Evolutionary conservation across 2,329 filamentous ascomycete genomes (phyloP), one percentile per base, ranked within the genome.

Genomic region (Aspergillus caelatus): DNA sequence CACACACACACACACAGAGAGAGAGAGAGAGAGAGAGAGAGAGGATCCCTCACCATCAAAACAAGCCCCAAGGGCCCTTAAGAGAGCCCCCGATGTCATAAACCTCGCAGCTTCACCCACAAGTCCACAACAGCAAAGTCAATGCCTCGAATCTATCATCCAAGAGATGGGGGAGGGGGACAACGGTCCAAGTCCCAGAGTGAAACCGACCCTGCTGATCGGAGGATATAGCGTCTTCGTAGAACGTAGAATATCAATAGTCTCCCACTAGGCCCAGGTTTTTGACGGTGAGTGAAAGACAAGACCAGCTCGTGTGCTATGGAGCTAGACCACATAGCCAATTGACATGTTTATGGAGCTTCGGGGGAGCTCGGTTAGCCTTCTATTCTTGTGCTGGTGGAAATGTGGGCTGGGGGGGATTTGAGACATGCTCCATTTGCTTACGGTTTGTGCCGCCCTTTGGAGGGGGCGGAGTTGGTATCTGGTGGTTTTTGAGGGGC

Each of bases 391-490:
- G 19, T 34, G 10, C 11, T 28, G 9, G 26, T 12, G 9, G 52
- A 26, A 32, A 3, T 23, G 12, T 41, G 30, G 28, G 9, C 26
- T 54, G 28, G n/a, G 11, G n/a, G 11, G n/a, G 10, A 52, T 28
- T 12, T 54, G 52, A 54, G 52, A 54, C 52, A 54, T 36, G 52
- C 30, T 54, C 52, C 52, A 36, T 54, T 54, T 23, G 8, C 21
- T 14, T 54, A 7, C 52, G 52, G 52, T 53, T 32, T 53, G 30
- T 19, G n/a, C 50, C 50, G 50, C 28, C 52, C 9, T 23, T 28
- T 36, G 30, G 32, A 34, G 6, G 23, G 28, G 12, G 12, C 23
- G 26, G 26, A 32, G 21, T 32, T 53, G 6, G 19, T 54, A 10
- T 54, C 30, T 28, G 5, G 23, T 48, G 45, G 14, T 8, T 28